Conservation (phyloP, 768 basidiomycete genomes). For the Rhizopogon vinicolor region DNA sequence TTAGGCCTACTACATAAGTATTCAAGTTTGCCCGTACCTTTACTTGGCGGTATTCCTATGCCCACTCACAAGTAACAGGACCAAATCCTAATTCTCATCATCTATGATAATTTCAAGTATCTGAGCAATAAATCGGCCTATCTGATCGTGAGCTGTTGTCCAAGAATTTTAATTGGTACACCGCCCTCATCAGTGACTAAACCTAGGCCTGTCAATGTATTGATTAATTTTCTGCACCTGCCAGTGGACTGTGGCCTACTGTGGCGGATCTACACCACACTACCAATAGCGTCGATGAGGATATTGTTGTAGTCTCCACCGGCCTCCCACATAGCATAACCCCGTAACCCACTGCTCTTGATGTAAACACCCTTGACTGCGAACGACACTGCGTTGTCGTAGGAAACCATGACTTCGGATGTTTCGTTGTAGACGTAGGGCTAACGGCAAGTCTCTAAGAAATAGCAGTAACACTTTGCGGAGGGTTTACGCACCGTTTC, state of each 20-base stretch:
- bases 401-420: conserved; percentile 56
- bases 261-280: conserved; percentile 17
- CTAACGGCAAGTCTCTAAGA: conserved; percentile 31
- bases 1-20: no score
- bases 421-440: conserved; percentile 61
- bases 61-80: no score
- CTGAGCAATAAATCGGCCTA: no score
- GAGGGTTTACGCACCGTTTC: conserved; percentile 53
- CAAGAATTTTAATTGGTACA: no score
- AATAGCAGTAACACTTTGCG: background rate
- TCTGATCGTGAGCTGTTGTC: no score
- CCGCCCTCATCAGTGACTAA: no score
- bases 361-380: conserved; percentile 55
- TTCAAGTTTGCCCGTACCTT: no score
- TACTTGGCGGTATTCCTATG: no score
- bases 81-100: no score
- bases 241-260: conserved; percentile 9
- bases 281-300: conserved; percentile 49
- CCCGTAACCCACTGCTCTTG: conserved; percentile 41
- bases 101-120: no score
- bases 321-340: conserved; percentile 67
- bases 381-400: conserved; percentile 60
- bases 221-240: no score
- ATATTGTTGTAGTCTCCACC: conserved; percentile 56
- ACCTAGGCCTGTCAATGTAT: no score